Conservation (phyloP, 208 protist species). For the Naegleria gruberi region DNA sequence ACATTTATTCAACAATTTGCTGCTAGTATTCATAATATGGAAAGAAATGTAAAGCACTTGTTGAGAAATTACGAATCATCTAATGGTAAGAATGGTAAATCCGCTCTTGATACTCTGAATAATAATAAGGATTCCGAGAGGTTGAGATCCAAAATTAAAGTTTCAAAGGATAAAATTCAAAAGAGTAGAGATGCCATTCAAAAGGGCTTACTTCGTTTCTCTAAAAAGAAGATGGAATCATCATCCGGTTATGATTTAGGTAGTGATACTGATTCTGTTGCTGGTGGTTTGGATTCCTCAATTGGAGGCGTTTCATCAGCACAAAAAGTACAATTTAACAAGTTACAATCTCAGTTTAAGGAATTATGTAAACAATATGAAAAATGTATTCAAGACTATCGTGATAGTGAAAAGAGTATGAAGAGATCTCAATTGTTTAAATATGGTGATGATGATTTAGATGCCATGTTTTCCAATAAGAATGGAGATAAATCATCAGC, state of each 20-base stretch:
- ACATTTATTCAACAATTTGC: not conserved
- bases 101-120: not conserved
- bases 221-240: not conserved
- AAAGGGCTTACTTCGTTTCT: not conserved
- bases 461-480: not conserved
- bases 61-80: not conserved
- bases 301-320: not conserved
- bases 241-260: not conserved
- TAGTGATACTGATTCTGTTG: not conserved
- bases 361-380: conserved; percentile 9
- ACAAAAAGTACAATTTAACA: not conserved
- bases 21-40: not conserved
- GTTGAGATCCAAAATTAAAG: not conserved
- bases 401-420: not conserved
- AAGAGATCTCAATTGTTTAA: not conserved
- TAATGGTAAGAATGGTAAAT: not conserved
- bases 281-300: not conserved
- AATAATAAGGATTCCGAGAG: not conserved
- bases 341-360: not conserved
- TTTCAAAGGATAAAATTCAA: not conserved
- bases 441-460: not conserved
- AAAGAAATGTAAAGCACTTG: not conserved
- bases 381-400: not conserved
- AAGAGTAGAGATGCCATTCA: not conserved
- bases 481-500: not conserved